Percentiles rank a stretch among this genome's conserved stretches.
Conservation (phyloP, 345 rosid genomes). For the Populus simonii region DNA sequence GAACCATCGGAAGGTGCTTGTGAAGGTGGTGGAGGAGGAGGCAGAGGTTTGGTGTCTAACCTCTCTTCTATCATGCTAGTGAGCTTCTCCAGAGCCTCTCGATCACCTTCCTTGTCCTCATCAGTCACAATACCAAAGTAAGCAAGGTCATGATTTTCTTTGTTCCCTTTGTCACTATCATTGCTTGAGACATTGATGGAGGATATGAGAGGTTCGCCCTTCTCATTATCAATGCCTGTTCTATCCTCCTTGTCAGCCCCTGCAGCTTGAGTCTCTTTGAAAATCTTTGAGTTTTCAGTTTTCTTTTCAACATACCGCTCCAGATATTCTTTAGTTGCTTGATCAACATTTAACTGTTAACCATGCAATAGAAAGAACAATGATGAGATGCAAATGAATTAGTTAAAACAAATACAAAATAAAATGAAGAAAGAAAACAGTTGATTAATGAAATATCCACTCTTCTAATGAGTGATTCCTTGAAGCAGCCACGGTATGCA, state of each 20-base stretch:
- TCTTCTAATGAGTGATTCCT: background rate
- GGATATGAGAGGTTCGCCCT: constrained; percentile 36
- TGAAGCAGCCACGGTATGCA: background rate
- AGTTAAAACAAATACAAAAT: background rate
- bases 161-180: constrained; percentile 47
- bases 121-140: constrained; percentile 73
- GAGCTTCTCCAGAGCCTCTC: constrained; percentile 67
- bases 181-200: constrained; percentile 41
- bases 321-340: constrained; percentile 86
- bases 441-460: background rate
- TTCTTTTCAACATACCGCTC: constrained; percentile 76
- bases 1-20: constrained; percentile 47
- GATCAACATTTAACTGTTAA: constrained; percentile 74
- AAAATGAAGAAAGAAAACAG: background rate
- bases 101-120: constrained; percentile 80
- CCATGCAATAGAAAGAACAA: background rate
- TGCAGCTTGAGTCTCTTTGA: constrained; percentile 47
- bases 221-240: constrained; percentile 36
- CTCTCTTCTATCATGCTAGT: constrained; percentile 73
- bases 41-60: constrained; percentile 73
- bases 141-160: constrained; percentile 55
- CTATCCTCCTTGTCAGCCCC: constrained; percentile 49
- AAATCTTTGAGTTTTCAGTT: constrained; percentile 62
- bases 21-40: constrained; percentile 92
- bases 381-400: background rate